phyloP scores from a whole-genome alignment of 2,329 filamentous ascomycete genomes.

The Cytospora paraplurivora region DNA sequence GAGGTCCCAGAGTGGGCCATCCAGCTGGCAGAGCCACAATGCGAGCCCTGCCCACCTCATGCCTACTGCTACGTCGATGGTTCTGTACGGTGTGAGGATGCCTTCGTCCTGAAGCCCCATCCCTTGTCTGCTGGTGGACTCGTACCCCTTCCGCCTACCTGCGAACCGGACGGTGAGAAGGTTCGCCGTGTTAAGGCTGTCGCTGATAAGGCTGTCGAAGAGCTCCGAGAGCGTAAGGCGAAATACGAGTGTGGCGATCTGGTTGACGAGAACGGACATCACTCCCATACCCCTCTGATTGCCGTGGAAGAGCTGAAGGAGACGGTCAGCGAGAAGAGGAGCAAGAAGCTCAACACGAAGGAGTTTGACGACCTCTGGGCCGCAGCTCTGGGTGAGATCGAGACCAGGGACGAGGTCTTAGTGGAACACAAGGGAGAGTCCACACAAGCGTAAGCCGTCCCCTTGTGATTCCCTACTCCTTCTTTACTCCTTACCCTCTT shows the following conservation, averaged over 20 bases:
- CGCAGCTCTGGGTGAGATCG: slow-evolving; percentile 72
- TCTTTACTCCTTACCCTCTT: not conserved
- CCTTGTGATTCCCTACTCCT: slow-evolving; percentile 16
- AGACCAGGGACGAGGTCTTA: slow-evolving; percentile 62
- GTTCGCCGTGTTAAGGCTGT: slow-evolving; percentile 83
- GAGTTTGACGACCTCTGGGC: slow-evolving; percentile 92
- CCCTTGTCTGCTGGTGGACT: slow-evolving; percentile 80
- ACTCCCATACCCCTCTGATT: slow-evolving; percentile 58
- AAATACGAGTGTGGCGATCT: slow-evolving; percentile 87
- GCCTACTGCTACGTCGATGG: slow-evolving; percentile 84
- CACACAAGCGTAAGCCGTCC: slow-evolving; percentile 52
- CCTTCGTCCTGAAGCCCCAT: slow-evolving; percentile 83
- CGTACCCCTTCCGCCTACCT: slow-evolving; percentile 84
- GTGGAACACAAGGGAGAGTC: slow-evolving; percentile 40
- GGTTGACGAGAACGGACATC: slow-evolving; percentile 60
- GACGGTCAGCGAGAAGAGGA: slow-evolving; percentile 72
- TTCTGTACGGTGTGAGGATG: slow-evolving; percentile 77
- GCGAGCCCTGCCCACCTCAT: slow-evolving; percentile 87
- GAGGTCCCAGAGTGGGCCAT: slow-evolving; percentile 74
- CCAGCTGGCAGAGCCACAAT: slow-evolving; percentile 73
- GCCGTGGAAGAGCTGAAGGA: slow-evolving; percentile 76
- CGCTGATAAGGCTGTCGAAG: slow-evolving; percentile 83
- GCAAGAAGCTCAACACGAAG: slow-evolving; percentile 78
- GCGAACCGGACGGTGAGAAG: slow-evolving; percentile 93
- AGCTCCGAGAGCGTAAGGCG: slow-evolving; percentile 80